Evolutionary conservation across 73 alveolate genomes (phyloP).

Genomic region (Paramecium octaurelia): DNA sequence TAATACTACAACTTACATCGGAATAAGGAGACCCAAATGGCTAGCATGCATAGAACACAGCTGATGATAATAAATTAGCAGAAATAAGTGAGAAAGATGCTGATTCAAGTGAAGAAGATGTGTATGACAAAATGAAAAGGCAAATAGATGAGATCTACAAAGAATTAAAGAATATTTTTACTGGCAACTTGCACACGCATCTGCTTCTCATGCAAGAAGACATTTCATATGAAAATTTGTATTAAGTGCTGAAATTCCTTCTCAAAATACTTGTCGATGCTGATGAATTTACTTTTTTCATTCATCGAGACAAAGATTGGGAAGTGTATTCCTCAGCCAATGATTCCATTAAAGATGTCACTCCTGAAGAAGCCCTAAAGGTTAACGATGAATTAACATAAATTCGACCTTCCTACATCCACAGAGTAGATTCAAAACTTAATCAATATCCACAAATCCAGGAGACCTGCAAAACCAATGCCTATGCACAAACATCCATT

Average conservation of each 20-base stretch:
- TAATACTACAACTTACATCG: not conserved
- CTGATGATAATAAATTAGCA: not conserved
- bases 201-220: constrained; percentile 26
- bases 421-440: not conserved
- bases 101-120: constrained; percentile 49
- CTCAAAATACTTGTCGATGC: constrained; percentile 42
- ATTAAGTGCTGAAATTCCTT: constrained; percentile 19
- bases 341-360: constrained; percentile 43
- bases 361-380: constrained; percentile 1
- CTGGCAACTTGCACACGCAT: constrained; percentile 45
- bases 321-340: constrained; percentile 10
- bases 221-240: constrained; percentile 41
- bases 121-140: not conserved
- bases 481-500: constrained; percentile 6
- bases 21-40: not conserved
- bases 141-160: not conserved
- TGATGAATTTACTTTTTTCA: constrained; percentile 51
- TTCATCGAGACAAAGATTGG: constrained; percentile 45
- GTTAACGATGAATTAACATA: constrained; percentile 29
- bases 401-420: constrained; percentile 1
- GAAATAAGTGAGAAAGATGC: constrained; percentile 26
- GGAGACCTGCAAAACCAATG: not conserved
- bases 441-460: constrained; percentile 14
- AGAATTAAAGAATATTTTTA: constrained; percentile 29
- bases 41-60: not conserved